These are phyloP conservation scores for Vitis hybrid DNA, from an alignment of 177 flowering plant species.

Conservation along the genomic window DNA sequence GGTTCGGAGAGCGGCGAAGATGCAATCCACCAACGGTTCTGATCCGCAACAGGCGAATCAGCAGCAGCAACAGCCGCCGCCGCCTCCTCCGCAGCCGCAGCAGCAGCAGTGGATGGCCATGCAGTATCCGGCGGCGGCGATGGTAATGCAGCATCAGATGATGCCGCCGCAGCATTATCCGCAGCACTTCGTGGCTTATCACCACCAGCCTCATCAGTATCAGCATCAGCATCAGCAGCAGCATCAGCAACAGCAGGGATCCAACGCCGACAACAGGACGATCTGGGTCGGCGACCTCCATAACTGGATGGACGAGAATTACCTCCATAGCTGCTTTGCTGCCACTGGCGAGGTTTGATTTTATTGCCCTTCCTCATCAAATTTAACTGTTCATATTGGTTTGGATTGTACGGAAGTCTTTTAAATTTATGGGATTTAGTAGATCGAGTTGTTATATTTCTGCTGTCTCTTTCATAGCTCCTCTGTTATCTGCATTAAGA, in stretches of 20 bases:
- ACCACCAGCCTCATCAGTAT: slow-evolving; percentile 15
- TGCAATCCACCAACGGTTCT: slow-evolving; percentile 47
- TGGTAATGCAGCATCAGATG: slow-evolving; percentile 81
- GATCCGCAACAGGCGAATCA: slow-evolving; percentile 29
- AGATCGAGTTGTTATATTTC: too few relatives aligned
- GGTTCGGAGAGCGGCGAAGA: slow-evolving; percentile 12
- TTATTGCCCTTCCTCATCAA: not conserved
- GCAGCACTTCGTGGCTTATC: slow-evolving; percentile 54
- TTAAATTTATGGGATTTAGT: not conserved
- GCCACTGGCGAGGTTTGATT: slow-evolving; percentile 70
- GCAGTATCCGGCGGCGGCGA: slow-evolving; percentile 78
- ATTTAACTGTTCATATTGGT: not conserved
- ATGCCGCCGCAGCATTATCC: slow-evolving; percentile 57
- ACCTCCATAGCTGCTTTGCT: slow-evolving; percentile 75
- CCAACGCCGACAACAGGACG: slow-evolving; percentile 73
- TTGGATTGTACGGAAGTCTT: not conserved
- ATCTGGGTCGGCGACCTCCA: slow-evolving; percentile 94
- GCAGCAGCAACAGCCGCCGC: slow-evolving; percentile 28
- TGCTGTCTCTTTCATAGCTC: too few relatives aligned
- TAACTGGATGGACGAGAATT: slow-evolving; percentile 97
- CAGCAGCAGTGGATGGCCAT: slow-evolving; percentile 57
- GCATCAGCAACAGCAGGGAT: slow-evolving; percentile 33
- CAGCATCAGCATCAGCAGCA: slow-evolving; percentile 28
- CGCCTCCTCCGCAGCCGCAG: slow-evolving; percentile 22
- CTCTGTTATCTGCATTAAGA: too few relatives aligned